Conservation (phyloP, 495 filamentous ascomycete species). For the Aspergillus sclerotiicarbonarius region DNA sequence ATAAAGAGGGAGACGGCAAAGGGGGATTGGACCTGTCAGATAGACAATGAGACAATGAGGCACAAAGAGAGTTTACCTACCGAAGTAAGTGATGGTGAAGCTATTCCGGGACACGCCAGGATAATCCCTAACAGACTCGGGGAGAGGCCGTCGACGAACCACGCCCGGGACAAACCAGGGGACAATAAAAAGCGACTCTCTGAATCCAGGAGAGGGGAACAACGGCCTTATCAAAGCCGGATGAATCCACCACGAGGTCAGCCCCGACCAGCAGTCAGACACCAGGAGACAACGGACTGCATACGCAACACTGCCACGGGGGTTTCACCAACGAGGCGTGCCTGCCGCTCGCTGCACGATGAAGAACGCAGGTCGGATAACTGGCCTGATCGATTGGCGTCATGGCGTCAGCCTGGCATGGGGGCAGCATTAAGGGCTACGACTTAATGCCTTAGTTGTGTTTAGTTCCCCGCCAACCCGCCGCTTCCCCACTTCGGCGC, state of each 20-base stretch:
- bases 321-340: neutral
- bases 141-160: neutral
- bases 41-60: neutral
- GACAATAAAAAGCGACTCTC: neutral
- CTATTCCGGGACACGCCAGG: neutral
- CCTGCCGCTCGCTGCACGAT: neutral
- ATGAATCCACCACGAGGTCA: neutral
- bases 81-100: neutral
- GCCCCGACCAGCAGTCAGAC: too few species aligned
- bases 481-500: constrained; percentile 2
- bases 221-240: neutral
- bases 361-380: neutral
- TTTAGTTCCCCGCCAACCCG: neutral
- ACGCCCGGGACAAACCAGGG: neutral
- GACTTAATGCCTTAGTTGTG: too few species aligned
- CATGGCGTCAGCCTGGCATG: too few species aligned
- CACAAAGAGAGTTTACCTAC: neutral
- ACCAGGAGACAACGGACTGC: too few species aligned
- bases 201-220: neutral
- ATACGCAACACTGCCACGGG: neutral
- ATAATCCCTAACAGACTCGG: neutral
- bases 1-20: constrained; percentile 6
- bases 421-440: too few species aligned
- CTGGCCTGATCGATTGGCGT: neutral
- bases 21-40: neutral